These are phyloP conservation scores for Polyporus tsugae DNA, from an alignment of 1,284 basidiomycete genomes.

Conservation along the genomic window DNA sequence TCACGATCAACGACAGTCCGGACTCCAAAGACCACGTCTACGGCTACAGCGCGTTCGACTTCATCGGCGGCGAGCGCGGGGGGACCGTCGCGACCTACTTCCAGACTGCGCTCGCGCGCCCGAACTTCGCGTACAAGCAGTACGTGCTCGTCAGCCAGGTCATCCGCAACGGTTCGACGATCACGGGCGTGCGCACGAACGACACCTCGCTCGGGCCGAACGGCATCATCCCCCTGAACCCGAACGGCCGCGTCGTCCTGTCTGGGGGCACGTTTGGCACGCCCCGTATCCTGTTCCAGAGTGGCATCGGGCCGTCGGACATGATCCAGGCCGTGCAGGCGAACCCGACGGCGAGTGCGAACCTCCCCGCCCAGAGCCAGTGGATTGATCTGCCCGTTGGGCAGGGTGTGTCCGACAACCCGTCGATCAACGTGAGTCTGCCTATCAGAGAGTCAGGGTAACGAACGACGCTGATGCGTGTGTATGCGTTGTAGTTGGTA, in stretches of 20 bases:
- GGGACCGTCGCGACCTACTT: conserved; percentile 70
- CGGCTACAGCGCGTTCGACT: conserved; percentile 67
- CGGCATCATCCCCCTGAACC: conserved; percentile 62
- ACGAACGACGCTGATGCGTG: not conserved
- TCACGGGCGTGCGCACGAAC: conserved; percentile 69
- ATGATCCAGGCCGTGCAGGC: conserved; percentile 60
- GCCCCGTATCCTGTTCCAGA: conserved; percentile 66
- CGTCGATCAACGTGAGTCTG: conserved; percentile 63
- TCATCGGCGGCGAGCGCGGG: conserved; percentile 64
- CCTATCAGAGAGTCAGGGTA: too few relatives aligned
- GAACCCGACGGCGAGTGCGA: conserved; percentile 54
- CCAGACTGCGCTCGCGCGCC: conserved; percentile 59
- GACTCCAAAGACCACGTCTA: conserved; percentile 66
- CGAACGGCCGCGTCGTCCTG: conserved; percentile 67
- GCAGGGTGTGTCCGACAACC: conserved; percentile 62
- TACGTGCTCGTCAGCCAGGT: conserved; percentile 61
- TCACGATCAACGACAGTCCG: conserved; percentile 63
- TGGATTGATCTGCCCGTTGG: conserved; percentile 72
- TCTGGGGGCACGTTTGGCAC: conserved; percentile 65
- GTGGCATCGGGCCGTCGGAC: conserved; percentile 68
- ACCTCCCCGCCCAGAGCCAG: conserved; percentile 56
- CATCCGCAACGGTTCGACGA: conserved; percentile 62
- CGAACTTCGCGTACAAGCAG: conserved; percentile 60
- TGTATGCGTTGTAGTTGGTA: conserved; percentile 51
- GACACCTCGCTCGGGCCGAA: conserved; percentile 61